Base-by-base conservation (phyloP, 257 asterid genomes). In the Solanum paucissectum region DNA sequence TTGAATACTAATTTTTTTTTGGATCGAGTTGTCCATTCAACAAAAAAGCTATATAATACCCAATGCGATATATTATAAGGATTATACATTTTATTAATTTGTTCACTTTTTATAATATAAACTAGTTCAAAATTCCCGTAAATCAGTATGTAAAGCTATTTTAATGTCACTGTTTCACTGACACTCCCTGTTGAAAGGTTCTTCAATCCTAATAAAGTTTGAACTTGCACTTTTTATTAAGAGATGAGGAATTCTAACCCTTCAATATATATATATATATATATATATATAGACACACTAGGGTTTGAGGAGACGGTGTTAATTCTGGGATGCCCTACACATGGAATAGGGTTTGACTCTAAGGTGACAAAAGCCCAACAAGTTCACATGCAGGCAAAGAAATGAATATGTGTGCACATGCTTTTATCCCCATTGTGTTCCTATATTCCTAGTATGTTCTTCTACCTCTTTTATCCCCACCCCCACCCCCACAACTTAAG, bases 271-370 rank as follows among this genome's bases (percentile, higher is more conserved):
- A 29, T 29, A 29, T 29, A 29, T 29, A 42, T 11, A 42, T 42
- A 42, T 42, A 42, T 3, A 16, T 37, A 1, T 37, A 37, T 46
- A 36, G 16, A 46, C 14, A 7, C 9, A 20, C 68, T 60, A 60
- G 32, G 69, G 29, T 62, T 62, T 23, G 29, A 10, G 52, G 49
- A 21, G 29, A 37, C 13, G 46, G 83, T 33, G 52, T 42, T 37
- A 21, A 49, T 68, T 27, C 84, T 75, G 91, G 89, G 88, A 88
- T 87, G 58, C 91, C 87, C 87, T 66, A 84, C 33, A 90, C 93
- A 92, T 89, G 93, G 89, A 87, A 86, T 44, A 81, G 88, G 89
- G 92, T 88, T 89, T 88, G 92, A 91, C 90, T 73, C 88, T 33
- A 18, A 68, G 58, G 88, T 86, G 88, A 88, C 88, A 79, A 44